Percentiles rank a stretch among this genome's conserved stretches.
Evolutionary conservation across 139 green algal genomes (phyloP).

Genomic region (Chlamydomonas urium): DNA sequence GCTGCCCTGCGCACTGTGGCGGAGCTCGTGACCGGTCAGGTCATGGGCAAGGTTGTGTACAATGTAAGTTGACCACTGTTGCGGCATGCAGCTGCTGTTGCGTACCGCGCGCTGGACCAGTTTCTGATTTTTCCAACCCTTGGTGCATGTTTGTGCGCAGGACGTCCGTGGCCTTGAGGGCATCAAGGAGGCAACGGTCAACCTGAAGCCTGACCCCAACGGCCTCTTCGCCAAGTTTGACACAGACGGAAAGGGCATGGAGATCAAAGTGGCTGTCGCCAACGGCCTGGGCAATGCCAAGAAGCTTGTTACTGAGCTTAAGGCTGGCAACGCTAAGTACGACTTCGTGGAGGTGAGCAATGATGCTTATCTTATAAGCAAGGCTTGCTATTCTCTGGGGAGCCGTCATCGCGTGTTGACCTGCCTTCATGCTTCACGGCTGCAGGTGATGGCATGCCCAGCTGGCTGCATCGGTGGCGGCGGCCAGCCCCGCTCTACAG

Average conservation of each 20-base stretch:
- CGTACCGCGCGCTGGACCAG: no score
- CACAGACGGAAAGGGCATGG: no score
- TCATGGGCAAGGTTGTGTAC: conserved; percentile 27
- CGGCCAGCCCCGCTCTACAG: conserved; percentile 55
- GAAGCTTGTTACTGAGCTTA: conserved; percentile 53
- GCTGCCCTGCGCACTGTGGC: conserved; percentile 66
- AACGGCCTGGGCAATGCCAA: conserved; percentile 74
- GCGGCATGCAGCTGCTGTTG: no score
- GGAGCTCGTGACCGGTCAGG: conserved; percentile 36
- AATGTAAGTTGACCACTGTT: no score
- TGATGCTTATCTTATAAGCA: no score
- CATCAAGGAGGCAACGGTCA: conserved; percentile 52
- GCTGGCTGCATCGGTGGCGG: conserved; percentile 64
- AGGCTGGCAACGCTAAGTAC: conserved; percentile 31
- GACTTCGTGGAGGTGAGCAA: conserved; percentile 70
- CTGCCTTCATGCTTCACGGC: conserved; percentile 61
- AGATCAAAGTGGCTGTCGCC: no score
- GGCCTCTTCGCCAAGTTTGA: no score
- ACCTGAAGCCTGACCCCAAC: conserved; percentile 27
- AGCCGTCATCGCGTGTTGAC: conserved; percentile 53
- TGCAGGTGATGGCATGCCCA: no score
- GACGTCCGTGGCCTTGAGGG: conserved; percentile 62
- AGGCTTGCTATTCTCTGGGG: no score
- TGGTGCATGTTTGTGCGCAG: no score
- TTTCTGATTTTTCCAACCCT: no score